Conservation (phyloP, 768 basidiomycete species). For the Sistotremastrum suecicum region DNA sequence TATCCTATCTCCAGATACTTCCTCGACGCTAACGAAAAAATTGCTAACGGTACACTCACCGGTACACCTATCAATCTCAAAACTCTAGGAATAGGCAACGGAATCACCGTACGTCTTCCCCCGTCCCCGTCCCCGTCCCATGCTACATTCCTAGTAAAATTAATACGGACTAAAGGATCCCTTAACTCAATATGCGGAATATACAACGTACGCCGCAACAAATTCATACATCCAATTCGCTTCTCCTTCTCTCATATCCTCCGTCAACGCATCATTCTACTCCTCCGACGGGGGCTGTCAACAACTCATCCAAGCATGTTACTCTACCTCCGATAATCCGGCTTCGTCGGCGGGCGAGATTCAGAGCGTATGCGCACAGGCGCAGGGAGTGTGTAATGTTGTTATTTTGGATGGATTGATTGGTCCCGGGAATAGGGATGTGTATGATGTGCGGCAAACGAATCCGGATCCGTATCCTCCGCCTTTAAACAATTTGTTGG, state of each 20-base stretch:
- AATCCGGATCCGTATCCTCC: conserved; percentile 38
- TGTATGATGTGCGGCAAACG: conserved; percentile 32
- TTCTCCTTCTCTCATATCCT: conserved; percentile 22
- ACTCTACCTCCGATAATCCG: conserved; percentile 29
- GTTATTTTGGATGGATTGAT: conserved; percentile 27
- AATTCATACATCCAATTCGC: conserved; percentile 48
- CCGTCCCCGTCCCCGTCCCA: no score
- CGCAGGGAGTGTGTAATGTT: conserved; percentile 45
- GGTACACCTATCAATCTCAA: no score
- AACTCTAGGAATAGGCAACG: no score
- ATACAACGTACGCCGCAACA: conserved; percentile 36
- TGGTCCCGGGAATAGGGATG: conserved; percentile 43
- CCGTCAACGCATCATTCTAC: conserved; percentile 30
- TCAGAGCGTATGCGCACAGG: conserved; percentile 22
- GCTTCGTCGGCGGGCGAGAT: conserved; percentile 16
- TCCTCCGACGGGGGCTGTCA: conserved; percentile 30
- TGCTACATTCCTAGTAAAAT: no score
- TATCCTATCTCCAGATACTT: no score
- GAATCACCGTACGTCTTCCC: no score
- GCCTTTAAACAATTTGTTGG: conserved; percentile 18
- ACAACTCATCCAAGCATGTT: conserved; percentile 35
- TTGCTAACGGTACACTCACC: no score
- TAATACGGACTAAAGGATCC: no score
- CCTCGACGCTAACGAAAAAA: no score
- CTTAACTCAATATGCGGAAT: conserved; percentile 42